phyloP scores from a whole-genome alignment of 1,284 basidiomycete species.

The Porogramme epimiltina region DNA sequence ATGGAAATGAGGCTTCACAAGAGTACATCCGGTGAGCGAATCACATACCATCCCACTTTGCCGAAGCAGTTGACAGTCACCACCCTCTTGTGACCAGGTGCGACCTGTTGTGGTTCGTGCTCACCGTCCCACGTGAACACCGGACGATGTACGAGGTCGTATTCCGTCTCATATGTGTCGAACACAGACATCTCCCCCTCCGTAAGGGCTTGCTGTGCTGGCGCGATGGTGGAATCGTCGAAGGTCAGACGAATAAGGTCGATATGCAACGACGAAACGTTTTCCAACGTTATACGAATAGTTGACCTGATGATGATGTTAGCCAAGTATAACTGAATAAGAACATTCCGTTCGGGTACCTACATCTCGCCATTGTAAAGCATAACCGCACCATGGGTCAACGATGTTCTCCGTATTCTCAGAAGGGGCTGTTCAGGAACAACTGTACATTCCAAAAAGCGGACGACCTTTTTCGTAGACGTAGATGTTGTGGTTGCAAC shows the following conservation, averaged over 20 bases:
- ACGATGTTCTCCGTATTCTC: conserved; percentile 81
- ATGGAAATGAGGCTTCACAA: background rate
- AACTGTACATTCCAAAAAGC: conserved; percentile 75
- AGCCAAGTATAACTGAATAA: background rate
- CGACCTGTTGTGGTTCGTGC: conserved; percentile 56
- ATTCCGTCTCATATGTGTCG: conserved; percentile 91
- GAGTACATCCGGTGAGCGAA: background rate
- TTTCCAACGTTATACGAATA: conserved; percentile 86
- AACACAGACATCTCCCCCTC: conserved; percentile 83
- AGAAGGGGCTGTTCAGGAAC: conserved; percentile 87
- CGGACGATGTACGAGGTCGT: conserved; percentile 76
- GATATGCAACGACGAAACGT: conserved; percentile 79
- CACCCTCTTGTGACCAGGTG: conserved; percentile 70
- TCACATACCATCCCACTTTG: conserved; percentile 85
- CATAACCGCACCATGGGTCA: conserved; percentile 91
- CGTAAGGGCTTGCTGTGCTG: conserved; percentile 73
- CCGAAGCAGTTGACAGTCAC: conserved; percentile 80
- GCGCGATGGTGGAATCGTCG: conserved; percentile 84
- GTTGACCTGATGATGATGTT: conserved; percentile 54
- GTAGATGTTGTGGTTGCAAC: conserved; percentile 19
- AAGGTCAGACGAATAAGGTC: conserved; percentile 87
- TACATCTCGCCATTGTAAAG: conserved; percentile 92
- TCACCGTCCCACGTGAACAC: conserved; percentile 78
- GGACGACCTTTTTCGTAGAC: conserved; percentile 36
- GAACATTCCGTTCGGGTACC: conserved; percentile 27